A percentile compares a stretch with the other conserved stretches of the same genome.
Conservation (phyloP, 495 filamentous ascomycete genomes). For the Aspergillus bridgeri region DNA sequence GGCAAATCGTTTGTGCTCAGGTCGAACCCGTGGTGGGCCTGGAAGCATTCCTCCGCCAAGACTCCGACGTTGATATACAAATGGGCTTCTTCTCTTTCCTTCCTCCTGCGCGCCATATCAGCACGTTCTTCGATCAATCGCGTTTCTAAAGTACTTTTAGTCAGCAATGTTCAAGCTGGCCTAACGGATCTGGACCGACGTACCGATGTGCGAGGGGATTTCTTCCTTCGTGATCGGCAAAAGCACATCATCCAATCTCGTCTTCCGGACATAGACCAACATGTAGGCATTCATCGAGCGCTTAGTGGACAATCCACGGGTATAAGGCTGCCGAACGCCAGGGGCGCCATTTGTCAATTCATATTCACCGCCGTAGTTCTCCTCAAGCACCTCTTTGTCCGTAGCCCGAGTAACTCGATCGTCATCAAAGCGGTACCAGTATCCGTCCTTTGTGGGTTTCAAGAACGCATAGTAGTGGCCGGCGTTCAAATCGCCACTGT, state of each 20-base stretch:
- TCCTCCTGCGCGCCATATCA: conserved; percentile 64
- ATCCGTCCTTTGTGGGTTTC: conserved; percentile 85
- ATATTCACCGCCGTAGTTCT: conserved; percentile 94
- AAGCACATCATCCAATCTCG: conserved; percentile 73
- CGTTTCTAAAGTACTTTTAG: conserved; percentile 43
- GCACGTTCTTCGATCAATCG: conserved; percentile 79
- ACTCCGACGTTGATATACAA: conserved; percentile 81
- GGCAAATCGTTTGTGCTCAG: conserved; percentile 71
- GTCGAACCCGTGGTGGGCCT: conserved; percentile 78
- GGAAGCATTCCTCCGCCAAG: conserved; percentile 75
- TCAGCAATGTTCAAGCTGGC: conserved; percentile 23
- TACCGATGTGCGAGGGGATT: conserved; percentile 79
- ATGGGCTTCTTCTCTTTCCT: conserved; percentile 91
- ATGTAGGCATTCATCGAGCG: conserved; percentile 88
- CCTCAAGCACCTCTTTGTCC: conserved; percentile 85
- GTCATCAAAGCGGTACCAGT: conserved; percentile 97
- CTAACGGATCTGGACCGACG: conserved; percentile 21
- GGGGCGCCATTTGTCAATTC: conserved; percentile 55
- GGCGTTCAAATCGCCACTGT: conserved; percentile 93
- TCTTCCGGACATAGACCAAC: conserved; percentile 95
- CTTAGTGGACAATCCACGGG: conserved; percentile 62
- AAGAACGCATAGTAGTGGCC: conserved; percentile 99
- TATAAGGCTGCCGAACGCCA: conserved; percentile 63
- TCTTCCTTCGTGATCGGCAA: conserved; percentile 69
- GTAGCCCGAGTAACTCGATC: conserved; percentile 93